Evolutionary conservation across 306 rosid species (phyloP).

Genomic region (Boehmeria nivea): DNA sequence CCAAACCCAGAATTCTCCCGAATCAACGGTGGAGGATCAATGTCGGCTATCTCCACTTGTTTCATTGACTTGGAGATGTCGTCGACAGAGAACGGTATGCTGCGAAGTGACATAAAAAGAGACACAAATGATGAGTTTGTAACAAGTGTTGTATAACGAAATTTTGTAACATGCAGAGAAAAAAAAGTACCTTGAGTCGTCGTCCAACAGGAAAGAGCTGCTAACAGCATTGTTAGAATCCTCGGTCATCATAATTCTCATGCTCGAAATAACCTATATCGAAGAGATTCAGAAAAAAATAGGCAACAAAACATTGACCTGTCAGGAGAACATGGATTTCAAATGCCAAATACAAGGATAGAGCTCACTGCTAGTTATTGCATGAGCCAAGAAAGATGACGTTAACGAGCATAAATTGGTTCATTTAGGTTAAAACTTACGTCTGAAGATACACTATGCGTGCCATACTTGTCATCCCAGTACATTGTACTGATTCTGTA

Average conservation of each 20-base stretch:
- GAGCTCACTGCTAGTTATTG: neutral
- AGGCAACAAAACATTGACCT: conserved; percentile 14
- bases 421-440: conserved; percentile 39
- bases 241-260: conserved; percentile 92
- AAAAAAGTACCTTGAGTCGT: conserved; percentile 77
- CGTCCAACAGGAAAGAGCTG: conserved; percentile 94
- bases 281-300: conserved; percentile 14
- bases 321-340: conserved; percentile 10
- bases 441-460: conserved; percentile 93
- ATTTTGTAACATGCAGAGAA: neutral
- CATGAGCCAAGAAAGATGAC: neutral
- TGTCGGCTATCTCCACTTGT: conserved; percentile 78
- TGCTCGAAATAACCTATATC: conserved; percentile 72
- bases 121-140: too few relatives aligned
- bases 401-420: neutral
- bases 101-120: conserved; percentile 24
- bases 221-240: conserved; percentile 90
- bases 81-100: conserved; percentile 97
- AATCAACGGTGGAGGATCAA: conserved; percentile 96
- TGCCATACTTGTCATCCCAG: conserved; percentile 99
- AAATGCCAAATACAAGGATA: conserved; percentile 1
- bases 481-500: conserved; percentile 99
- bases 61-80: conserved; percentile 95
- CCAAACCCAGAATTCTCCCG: conserved; percentile 97
- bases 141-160: neutral